phyloP scores from a whole-genome alignment of 1,139 yeast genomes.

The Lizanozyma gosingica region DNA sequence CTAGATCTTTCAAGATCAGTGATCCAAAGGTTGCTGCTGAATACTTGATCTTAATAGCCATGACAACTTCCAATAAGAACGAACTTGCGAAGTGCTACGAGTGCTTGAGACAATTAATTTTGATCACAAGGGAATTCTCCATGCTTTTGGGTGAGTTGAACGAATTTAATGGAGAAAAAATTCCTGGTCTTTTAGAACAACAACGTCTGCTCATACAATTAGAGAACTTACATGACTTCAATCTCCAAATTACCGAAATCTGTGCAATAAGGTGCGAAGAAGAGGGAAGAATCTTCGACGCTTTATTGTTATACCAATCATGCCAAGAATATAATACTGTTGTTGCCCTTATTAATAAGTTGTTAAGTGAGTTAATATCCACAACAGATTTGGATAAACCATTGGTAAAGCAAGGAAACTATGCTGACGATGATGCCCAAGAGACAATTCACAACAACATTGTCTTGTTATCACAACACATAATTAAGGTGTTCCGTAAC shows the following conservation, averaged over 20 bases:
- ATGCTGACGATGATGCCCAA: conserved; percentile 13
- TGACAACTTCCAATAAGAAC: conserved; percentile 33
- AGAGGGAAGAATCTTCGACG: conserved; percentile 84
- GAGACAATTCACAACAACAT: conserved; percentile 37
- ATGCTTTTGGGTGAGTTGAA: conserved; percentile 74
- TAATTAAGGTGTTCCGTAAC: conserved; percentile 43
- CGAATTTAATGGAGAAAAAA: conserved; percentile 58
- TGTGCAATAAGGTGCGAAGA: conserved; percentile 87
- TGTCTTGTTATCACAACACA: conserved; percentile 49
- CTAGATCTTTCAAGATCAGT: conserved; percentile 71
- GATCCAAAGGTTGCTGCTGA: conserved; percentile 91
- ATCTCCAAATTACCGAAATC: conserved; percentile 61
- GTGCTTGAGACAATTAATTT: conserved; percentile 73
- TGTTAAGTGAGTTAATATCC: conserved; percentile 72
- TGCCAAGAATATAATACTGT: conserved; percentile 86
- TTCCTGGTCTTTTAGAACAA: conserved; percentile 79
- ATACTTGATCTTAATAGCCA: conserved; percentile 65
- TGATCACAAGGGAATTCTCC: conserved; percentile 80
- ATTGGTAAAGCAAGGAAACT: conserved; percentile 31
- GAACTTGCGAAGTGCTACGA: conserved; percentile 62
- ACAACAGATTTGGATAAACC: conserved; percentile 67
- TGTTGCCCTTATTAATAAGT: conserved; percentile 63
- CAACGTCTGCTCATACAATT: conserved; percentile 64
- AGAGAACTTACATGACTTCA: conserved; percentile 39
- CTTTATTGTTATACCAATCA: conserved; percentile 76